Conservation (phyloP, 2,329 filamentous ascomycete species). For the Aureobasidium subglaciale region DNA sequence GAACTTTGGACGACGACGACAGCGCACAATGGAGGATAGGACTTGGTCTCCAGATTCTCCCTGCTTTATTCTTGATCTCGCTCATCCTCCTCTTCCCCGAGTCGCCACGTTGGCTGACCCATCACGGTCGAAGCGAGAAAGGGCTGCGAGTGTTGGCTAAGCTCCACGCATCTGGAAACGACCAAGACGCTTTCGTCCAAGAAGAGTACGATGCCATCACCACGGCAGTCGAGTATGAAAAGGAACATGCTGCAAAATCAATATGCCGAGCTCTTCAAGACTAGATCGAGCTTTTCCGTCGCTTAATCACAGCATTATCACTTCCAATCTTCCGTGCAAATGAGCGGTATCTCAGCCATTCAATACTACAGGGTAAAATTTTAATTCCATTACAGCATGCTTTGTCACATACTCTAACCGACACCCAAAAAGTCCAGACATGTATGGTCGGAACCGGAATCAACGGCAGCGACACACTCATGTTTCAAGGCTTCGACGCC, state of each 20-base stretch:
- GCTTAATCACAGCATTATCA: constrained; percentile 22
- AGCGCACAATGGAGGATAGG: constrained; percentile 23
- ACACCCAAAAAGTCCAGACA: too few species aligned
- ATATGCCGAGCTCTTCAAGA: constrained; percentile 22
- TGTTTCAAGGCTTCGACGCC: constrained; percentile 21
- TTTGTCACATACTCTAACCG: too few species aligned
- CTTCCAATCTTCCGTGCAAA: constrained; percentile 25
- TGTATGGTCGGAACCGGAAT: constrained; percentile 23
- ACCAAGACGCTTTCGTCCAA: constrained; percentile 21
- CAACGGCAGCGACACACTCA: constrained; percentile 17
- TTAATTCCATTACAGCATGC: too few species aligned
- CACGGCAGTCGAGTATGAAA: constrained; percentile 21
- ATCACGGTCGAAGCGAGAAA: constrained; percentile 34
- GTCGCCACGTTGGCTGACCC: constrained; percentile 39
- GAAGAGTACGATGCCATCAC: constrained; percentile 24
- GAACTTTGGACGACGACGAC: constrained; percentile 18
- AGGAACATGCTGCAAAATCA: constrained; percentile 19
- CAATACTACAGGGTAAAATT: constrained; percentile 29
- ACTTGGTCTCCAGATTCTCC: constrained; percentile 20
- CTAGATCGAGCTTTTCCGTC: constrained; percentile 21
- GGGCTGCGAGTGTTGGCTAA: constrained; percentile 24
- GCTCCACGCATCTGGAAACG: constrained; percentile 22
- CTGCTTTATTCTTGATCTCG: constrained; percentile 19
- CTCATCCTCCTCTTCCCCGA: constrained; percentile 34
- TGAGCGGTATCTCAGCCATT: constrained; percentile 26